Conservation (phyloP, 306 rosid species). For the Quercus berberidifolia region DNA sequence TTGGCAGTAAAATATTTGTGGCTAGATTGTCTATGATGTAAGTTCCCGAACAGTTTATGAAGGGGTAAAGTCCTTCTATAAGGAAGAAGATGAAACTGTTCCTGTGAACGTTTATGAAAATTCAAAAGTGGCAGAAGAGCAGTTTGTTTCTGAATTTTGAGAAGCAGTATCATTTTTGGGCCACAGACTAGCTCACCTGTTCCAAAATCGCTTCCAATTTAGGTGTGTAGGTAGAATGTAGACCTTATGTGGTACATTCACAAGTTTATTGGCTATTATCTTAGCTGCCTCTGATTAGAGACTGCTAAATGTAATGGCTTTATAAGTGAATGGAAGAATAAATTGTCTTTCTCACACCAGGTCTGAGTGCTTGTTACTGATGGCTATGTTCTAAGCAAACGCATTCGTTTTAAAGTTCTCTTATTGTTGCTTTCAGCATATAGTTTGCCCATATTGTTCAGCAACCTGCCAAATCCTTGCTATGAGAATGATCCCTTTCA, state of each 20-base stretch:
- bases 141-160: conserved; percentile 67
- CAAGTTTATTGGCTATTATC: neutral
- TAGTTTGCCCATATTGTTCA: neutral
- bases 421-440: neutral
- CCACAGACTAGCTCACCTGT: conserved; percentile 80
- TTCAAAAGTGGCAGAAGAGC: conserved; percentile 74
- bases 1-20: conserved; percentile 8
- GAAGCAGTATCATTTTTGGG: conserved; percentile 96
- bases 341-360: too few species aligned
- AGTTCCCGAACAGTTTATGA: conserved; percentile 65
- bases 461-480: neutral
- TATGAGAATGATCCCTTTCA: neutral
- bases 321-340: neutral
- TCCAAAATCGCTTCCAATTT: conserved; percentile 89
- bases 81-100: conserved; percentile 66
- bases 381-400: neutral
- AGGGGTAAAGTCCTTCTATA: conserved; percentile 80
- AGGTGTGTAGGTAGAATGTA: conserved; percentile 39
- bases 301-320: neutral
- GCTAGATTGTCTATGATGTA: conserved; percentile 19
- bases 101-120: conserved; percentile 82
- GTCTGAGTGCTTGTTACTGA: neutral
- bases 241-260: neutral
- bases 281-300: neutral
- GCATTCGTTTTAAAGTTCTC: neutral